Evolutionary conservation across 1,284 basidiomycete species (phyloP).

Genomic region (Pseudozyma flocculosa): DNA sequence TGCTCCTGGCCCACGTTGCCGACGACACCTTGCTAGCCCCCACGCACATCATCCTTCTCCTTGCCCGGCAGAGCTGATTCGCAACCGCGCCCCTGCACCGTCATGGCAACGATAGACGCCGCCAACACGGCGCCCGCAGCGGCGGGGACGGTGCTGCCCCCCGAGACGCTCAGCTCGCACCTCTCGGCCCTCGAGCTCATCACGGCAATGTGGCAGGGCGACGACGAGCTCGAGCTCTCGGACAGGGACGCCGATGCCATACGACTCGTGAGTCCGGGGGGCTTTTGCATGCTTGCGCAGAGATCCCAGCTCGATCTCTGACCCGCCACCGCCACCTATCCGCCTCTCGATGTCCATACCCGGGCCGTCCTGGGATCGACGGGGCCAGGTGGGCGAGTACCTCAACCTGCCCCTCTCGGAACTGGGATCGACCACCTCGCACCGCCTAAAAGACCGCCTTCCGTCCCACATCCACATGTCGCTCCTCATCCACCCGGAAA

Average conservation of each 20-base stretch:
- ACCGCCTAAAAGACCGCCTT: slow-evolving; percentile 15
- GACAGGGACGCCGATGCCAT: slow-evolving; percentile 7
- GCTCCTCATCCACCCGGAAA: slow-evolving; percentile 13
- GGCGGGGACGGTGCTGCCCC: slow-evolving; percentile 10
- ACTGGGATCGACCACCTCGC: slow-evolving; percentile 7
- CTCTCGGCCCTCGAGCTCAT: slow-evolving; percentile 30
- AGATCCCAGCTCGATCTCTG: too few relatives aligned
- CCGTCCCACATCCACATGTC: slow-evolving; percentile 14
- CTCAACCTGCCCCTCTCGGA: slow-evolving; percentile 17
- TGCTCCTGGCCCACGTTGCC: too few relatives aligned
- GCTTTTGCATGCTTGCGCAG: too few relatives aligned
- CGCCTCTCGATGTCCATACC: too few relatives aligned
- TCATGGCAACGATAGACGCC: too few relatives aligned
- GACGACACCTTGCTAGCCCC: too few relatives aligned
- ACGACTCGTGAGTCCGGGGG: background rate
- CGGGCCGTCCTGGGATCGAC: too few relatives aligned
- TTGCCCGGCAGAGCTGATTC: too few relatives aligned
- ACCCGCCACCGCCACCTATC: too few relatives aligned
- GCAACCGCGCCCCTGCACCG: too few relatives aligned
- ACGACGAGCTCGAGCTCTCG: slow-evolving; percentile 16
- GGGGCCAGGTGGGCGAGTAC: slow-evolving; percentile 25
- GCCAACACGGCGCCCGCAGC: background rate
- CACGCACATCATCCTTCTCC: too few relatives aligned
- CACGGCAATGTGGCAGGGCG: slow-evolving; percentile 37
- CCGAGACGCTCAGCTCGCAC: slow-evolving; percentile 16